phyloP scores from a whole-genome alignment of 2,329 filamentous ascomycete species.

The Stagonosporopsis chrysanthemi region DNA sequence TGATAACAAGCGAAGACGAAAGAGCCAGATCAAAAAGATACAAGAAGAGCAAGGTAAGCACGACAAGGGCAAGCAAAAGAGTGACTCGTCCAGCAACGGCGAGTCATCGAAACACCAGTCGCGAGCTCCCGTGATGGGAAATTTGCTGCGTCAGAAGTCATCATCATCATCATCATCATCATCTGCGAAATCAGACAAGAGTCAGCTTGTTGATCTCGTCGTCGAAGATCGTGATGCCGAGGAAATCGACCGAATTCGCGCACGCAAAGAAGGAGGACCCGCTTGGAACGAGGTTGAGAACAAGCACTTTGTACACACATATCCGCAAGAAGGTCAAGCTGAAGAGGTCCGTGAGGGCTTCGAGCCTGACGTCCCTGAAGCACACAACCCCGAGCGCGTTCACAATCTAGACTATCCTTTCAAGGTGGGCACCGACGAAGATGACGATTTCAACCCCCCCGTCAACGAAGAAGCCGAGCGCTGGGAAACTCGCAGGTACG shows the following conservation, averaged over 20 bases:
- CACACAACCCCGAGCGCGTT: conserved; percentile 51
- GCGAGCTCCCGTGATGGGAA: conserved; percentile 44
- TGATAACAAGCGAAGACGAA: conserved; percentile 56
- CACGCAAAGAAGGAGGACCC: conserved; percentile 67
- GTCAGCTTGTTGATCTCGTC: conserved; percentile 71
- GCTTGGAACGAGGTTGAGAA: conserved; percentile 65
- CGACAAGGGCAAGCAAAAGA: conserved; percentile 56
- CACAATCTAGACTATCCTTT: conserved; percentile 58
- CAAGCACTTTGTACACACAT: conserved; percentile 63
- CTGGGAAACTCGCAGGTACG: conserved; percentile 53
- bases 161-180: conserved; percentile 54
- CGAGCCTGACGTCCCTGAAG: conserved; percentile 57
- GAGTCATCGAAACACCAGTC: conserved; percentile 45
- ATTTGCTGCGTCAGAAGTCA: conserved; percentile 57
- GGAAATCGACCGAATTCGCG: conserved; percentile 67
- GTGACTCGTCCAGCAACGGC: conserved; percentile 47
- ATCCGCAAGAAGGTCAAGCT: conserved; percentile 54
- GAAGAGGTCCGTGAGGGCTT: conserved; percentile 64
- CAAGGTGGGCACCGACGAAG: conserved; percentile 49
- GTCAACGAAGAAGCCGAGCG: conserved; percentile 53
- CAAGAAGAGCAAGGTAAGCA: conserved; percentile 43
- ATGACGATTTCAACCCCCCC: conserved; percentile 46
- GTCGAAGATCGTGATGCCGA: conserved; percentile 71
- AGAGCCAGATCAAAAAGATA: conserved; percentile 56
- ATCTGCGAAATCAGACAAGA: conserved; percentile 62